phyloP scores from a whole-genome alignment of 1,284 basidiomycete species.

The Coniophora puteana region DNA sequence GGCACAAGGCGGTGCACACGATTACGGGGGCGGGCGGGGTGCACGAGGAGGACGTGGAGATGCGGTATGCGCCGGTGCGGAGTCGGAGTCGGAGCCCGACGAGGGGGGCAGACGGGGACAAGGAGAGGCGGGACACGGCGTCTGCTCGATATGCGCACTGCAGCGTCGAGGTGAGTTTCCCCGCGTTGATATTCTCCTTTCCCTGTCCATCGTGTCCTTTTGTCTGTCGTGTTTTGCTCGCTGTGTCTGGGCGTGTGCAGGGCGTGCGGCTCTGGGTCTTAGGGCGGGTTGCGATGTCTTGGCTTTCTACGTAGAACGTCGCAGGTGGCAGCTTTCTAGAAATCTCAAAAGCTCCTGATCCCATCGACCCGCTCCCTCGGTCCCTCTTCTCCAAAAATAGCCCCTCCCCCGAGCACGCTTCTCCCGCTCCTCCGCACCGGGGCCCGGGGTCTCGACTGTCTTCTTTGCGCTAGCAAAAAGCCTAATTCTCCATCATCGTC shows the following conservation, averaged over 20 bases:
- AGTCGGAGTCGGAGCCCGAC: constrained; percentile 10
- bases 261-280: not conserved
- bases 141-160: constrained; percentile 57
- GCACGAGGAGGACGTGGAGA: constrained; percentile 22
- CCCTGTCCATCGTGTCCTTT: too few species aligned
- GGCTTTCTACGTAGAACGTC: constrained; percentile 10
- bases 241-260: not conserved
- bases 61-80: constrained; percentile 13
- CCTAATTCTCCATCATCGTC: not conserved
- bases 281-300: not conserved
- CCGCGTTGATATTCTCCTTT: constrained; percentile 1
- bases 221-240: too few species aligned
- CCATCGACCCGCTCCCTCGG: constrained; percentile 2
- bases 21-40: constrained; percentile 34
- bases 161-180: constrained; percentile 49
- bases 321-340: constrained; percentile 12
- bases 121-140: constrained; percentile 37
- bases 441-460: not conserved
- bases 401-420: constrained; percentile 1
- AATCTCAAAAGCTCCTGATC: not conserved
- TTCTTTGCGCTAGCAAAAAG: not conserved
- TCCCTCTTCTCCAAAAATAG: not conserved
- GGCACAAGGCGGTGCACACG: constrained; percentile 38
- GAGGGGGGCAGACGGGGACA: constrained; percentile 19
- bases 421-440: not conserved